Percentiles rank a stretch among this genome's conserved stretches.
Evolutionary conservation across 176 grass and related monocot genomes (phyloP).

Genomic region (Echinochloa phyllopogon): DNA sequence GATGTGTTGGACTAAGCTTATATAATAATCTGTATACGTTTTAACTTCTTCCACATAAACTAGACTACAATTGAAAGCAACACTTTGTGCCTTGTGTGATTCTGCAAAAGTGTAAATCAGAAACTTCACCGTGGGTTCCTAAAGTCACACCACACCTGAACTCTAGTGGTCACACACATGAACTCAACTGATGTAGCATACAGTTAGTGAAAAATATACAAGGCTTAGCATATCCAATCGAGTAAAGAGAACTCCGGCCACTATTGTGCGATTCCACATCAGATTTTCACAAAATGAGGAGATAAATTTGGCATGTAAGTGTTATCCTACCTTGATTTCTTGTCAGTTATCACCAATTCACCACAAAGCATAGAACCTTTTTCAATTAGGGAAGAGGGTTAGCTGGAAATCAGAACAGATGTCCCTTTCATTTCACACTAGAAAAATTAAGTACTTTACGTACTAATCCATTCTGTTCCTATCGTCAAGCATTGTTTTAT

Average conservation of each 20-base stretch:
- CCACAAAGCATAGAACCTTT: neutral
- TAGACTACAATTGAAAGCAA: slow-evolving; percentile 37
- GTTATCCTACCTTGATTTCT: neutral
- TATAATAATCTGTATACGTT: slow-evolving; percentile 4
- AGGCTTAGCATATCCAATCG: neutral
- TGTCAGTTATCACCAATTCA: slow-evolving; percentile 24
- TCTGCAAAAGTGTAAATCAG: neutral
- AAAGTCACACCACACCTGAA: slow-evolving; percentile 21
- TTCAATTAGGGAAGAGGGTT: slow-evolving; percentile 5
- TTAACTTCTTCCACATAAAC: slow-evolving; percentile 3
- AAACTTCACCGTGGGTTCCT: slow-evolving; percentile 23
- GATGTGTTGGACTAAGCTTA: slow-evolving; percentile 9
- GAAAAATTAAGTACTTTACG: slow-evolving; percentile 32
- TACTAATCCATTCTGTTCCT: slow-evolving; percentile 33
- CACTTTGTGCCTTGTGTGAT: neutral
- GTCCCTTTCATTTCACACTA: slow-evolving; percentile 39
- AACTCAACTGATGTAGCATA: neutral
- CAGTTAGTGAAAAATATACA: slow-evolving; percentile 6
- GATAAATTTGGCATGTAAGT: slow-evolving; percentile 29
- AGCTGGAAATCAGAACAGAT: slow-evolving; percentile 22
- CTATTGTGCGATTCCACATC: slow-evolving; percentile 53
- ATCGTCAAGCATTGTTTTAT: slow-evolving; percentile 31
- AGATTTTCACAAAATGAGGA: slow-evolving; percentile 36
- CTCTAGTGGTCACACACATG: neutral
- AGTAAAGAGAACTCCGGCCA: slow-evolving; percentile 30